Percentiles rank a stretch among this genome's conserved stretches.
Conservation (phyloP, 495 filamentous ascomycete species). For the Hyaloscypha bicolor region DNA sequence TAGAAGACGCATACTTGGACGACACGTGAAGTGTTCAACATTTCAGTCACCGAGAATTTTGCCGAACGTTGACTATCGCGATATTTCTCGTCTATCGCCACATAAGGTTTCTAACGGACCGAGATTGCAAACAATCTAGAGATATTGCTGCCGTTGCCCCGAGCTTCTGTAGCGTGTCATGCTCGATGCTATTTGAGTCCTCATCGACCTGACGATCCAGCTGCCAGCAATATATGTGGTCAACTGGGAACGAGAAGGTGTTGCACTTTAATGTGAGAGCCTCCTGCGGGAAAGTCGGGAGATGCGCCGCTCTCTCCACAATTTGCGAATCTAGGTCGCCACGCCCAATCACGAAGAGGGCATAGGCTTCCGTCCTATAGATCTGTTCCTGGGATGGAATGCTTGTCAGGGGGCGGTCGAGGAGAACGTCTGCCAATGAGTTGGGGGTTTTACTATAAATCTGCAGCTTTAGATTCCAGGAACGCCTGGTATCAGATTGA, state of each 20-base stretch:
- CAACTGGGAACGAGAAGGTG: slow-evolving; percentile 14
- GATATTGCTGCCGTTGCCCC: slow-evolving; percentile 12
- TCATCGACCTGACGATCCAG: not conserved
- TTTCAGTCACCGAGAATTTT: not conserved
- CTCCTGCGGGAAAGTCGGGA: slow-evolving; percentile 17
- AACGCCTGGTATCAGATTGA: slow-evolving; percentile 26
- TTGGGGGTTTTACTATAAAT: slow-evolving; percentile 10
- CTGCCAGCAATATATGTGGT: slow-evolving; percentile 1
- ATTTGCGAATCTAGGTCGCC: slow-evolving; percentile 6
- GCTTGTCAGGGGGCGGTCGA: not conserved
- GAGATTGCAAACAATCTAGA: slow-evolving; percentile 16
- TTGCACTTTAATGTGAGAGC: slow-evolving; percentile 7
- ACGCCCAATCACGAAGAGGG: slow-evolving; percentile 7
- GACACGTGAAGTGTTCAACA: slow-evolving; percentile 3
- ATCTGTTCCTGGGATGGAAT: slow-evolving; percentile 20
- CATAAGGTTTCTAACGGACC: not conserved
- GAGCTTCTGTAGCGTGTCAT: slow-evolving; percentile 2
- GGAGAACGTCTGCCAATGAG: not conserved
- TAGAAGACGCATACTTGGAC: not conserved
- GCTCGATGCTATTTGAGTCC: not conserved
- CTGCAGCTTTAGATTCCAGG: slow-evolving; percentile 26
- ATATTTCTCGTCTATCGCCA: not conserved
- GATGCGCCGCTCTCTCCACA: slow-evolving; percentile 12
- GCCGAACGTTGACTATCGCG: slow-evolving; percentile 1
- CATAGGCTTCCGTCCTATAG: slow-evolving; percentile 19